Base-by-base conservation (phyloP, 2,329 filamentous ascomycete species). In the Penicillium sp. region DNA sequence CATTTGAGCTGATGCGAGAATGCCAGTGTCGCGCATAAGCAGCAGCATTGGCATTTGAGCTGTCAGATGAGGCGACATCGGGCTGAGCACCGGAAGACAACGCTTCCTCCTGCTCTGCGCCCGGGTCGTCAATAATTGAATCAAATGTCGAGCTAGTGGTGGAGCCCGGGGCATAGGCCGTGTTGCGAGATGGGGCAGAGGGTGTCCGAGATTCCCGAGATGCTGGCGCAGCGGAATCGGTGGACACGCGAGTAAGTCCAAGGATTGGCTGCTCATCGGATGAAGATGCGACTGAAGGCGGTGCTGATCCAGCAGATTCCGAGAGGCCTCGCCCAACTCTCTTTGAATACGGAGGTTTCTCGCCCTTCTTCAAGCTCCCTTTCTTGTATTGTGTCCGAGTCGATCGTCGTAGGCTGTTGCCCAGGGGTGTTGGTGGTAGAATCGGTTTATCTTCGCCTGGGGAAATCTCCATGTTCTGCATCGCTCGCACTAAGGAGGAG, bases 341-440 rank as follows among this genome's bases (percentile, higher is more conserved):
- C 67, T 87, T 88, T 1, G 87, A 86, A 56, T 89, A 85, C 0
- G 86, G 82, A 3, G 82, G 75, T 44, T 86, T 80, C 50, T 93
- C 86, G 20, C 87, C 86, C 55, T 84, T 87, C 41, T 86, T 84
- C 52, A 95, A 68, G 71, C 90, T 96, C 27, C 90, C 90, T 47
- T 87, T 88, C 59, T 90, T 78, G 67, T 97, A 97, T 22, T 87
- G 91, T 4, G 93, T 98, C 44, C 88, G 81, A 16, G 89, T 98
- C 10, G 93, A 96, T 51, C 93, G 81, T 58, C 93, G 85, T 40
- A 98, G 73, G 26, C 88, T 87, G 67, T 85, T 82, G 3, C 88
- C 88, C 1, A 83, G 82, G 16, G 85, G 72, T 46, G 79, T 82
- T 47, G 85, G 80, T 1, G 89, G 87, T 34, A 97, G 73, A 53